Percentiles rank a stretch among this genome's conserved stretches.
phyloP scores from a whole-genome alignment of 495 filamentous ascomycete species.

The Tuber calosporum region DNA sequence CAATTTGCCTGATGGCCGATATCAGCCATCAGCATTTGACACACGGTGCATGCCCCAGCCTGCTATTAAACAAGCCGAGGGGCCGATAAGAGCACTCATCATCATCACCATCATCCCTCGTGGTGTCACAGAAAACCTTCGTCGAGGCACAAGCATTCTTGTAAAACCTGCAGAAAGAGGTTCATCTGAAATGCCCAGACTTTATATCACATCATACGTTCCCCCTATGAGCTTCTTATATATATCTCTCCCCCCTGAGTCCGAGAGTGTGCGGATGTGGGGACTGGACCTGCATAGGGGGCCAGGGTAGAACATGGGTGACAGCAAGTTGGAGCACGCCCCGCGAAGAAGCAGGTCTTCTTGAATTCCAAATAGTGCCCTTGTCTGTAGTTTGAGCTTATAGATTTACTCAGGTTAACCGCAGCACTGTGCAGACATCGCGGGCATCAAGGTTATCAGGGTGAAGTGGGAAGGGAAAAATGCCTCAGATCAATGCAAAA shows the following conservation, averaged over 20 bases:
- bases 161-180: constrained; percentile 54
- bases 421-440: not conserved
- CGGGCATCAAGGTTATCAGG: not conserved
- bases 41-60: not conserved
- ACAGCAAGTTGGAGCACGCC: constrained; percentile 55
- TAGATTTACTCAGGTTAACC: not conserved
- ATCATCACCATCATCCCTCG: not conserved
- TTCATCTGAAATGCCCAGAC: constrained; percentile 47
- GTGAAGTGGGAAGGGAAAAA: constrained; percentile 9
- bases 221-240: not conserved
- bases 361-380: constrained; percentile 47
- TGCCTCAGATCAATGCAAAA: constrained; percentile 54
- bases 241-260: not conserved
- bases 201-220: not conserved
- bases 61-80: not conserved
- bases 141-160: constrained; percentile 42
- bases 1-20: constrained; percentile 28
- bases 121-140: not conserved
- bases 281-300: constrained; percentile 43
- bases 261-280: not conserved
- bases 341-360: constrained; percentile 49
- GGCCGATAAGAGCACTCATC: not conserved
- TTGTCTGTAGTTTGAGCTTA: constrained; percentile 18
- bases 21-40: not conserved
- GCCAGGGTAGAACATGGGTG: constrained; percentile 58